Evolutionary conservation across 176 grass and related monocot genomes (phyloP).

Genomic region (Secale cereale): DNA sequence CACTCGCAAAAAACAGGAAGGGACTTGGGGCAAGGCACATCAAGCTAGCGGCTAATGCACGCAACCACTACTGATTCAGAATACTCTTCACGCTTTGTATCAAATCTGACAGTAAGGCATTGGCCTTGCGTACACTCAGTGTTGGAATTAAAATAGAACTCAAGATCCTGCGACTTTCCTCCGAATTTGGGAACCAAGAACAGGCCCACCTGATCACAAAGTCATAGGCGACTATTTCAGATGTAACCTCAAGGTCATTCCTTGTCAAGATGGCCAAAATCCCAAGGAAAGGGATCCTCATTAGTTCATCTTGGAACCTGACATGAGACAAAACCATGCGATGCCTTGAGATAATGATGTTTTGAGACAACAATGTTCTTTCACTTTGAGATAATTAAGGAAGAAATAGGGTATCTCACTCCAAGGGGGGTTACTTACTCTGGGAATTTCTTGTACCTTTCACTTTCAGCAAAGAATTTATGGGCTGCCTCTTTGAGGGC

Average conservation of each 20-base stretch:
- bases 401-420: background rate
- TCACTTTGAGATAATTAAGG: too few relatives aligned
- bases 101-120: background rate
- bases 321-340: conserved; percentile 2
- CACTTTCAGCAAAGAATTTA: conserved; percentile 39
- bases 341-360: background rate
- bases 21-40: background rate
- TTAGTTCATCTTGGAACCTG: background rate
- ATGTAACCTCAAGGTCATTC: conserved; percentile 67
- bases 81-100: conserved; percentile 55
- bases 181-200: conserved; percentile 17
- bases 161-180: background rate
- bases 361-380: background rate
- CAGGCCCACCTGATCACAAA: conserved; percentile 70
- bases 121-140: background rate
- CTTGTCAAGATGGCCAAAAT: conserved; percentile 44
- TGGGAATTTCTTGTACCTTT: conserved; percentile 44
- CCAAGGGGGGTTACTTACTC: conserved; percentile 30
- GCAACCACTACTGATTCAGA: background rate
- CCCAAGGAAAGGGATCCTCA: background rate
- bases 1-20: too few relatives aligned
- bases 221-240: conserved; percentile 69
- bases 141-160: background rate
- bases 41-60: background rate
- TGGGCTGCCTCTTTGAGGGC: conserved; percentile 25